Base-by-base conservation (phyloP, 805 yeast species). In the Debaryomyces maramus region DNA sequence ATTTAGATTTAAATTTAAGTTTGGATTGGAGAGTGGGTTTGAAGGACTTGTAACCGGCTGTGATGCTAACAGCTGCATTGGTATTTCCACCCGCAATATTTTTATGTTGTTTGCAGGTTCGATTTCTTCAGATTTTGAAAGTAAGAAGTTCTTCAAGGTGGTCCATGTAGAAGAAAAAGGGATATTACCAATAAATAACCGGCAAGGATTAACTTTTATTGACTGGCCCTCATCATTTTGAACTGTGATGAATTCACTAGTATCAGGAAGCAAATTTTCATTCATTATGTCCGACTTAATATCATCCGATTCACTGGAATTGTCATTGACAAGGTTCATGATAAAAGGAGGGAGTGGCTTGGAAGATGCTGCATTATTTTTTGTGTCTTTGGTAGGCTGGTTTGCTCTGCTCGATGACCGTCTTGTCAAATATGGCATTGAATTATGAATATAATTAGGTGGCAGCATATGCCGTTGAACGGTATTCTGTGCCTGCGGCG, bases 131-230 rank as follows among this genome's bases (percentile, higher is more conserved):
- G 61, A 48, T 26, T 41, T 53, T 6, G 43, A 16, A 2, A 58
- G 32, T n/a, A 65, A 44, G 37, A 63, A 65, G 9, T 51, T 50
- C 39, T 58, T 58, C 27, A 71, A 52, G 4, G 58, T 50, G 1
- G 62, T 45, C 67, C 72, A 63, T 10, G 65, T 63, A 24, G 77
- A 56, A 1, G 63, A 36, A 47, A 71, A 79, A 2, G 83, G 83
- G 18, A 79, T 67, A 51, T 79, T 79, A 0, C 85, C 85, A 18
- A 79, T 58, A 49, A 78, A 79, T 13, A 79, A 47, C 15, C 81
- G 51, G 14, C 64, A 60, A 3, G 68, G 67, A 46, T 74, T 70
- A 6, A 72, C 72, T 41, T 66, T 61, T 34, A 63, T 56, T 7
- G 53, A 35, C 37, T 47, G 44, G 6, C 62, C 63, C 11, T 56